Conservation (phyloP, 805 yeast genomes). For the Yarrowia phangngaensis region DNA sequence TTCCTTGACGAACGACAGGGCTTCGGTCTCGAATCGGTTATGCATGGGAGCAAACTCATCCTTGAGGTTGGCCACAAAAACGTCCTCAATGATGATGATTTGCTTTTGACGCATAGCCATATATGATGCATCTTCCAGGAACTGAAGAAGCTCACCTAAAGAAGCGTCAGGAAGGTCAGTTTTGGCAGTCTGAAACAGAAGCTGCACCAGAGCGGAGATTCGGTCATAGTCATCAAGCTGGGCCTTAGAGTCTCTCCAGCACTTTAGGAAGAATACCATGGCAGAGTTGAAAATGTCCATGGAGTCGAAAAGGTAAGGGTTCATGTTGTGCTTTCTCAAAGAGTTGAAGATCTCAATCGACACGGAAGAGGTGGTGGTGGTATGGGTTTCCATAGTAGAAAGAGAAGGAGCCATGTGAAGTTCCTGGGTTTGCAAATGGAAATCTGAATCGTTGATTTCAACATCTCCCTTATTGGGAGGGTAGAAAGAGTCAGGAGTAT, state of each 20-base stretch:
- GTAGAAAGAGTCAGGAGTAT: slow-evolving; percentile 22
- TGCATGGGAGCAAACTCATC: slow-evolving; percentile 42
- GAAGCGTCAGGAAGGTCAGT: slow-evolving; percentile 28
- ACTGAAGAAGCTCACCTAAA: slow-evolving; percentile 47
- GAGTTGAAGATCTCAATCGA: slow-evolving; percentile 10
- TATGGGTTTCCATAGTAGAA: slow-evolving; percentile 22
- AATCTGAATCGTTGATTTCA: slow-evolving; percentile 23
- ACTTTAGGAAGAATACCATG: slow-evolving; percentile 30
- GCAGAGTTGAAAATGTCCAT: slow-evolving; percentile 18
- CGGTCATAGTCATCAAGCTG: slow-evolving; percentile 50
- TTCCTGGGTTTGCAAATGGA: slow-evolving; percentile 17
- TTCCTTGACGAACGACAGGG: slow-evolving; percentile 65
- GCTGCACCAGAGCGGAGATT: slow-evolving; percentile 46
- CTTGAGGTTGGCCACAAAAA: slow-evolving; percentile 24
- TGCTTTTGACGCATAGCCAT: slow-evolving; percentile 55
- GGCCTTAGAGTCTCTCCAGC: slow-evolving; percentile 41
- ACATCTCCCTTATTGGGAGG: slow-evolving; percentile 25
- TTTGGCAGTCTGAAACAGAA: slow-evolving; percentile 36
- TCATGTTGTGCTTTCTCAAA: slow-evolving; percentile 16
- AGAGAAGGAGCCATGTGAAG: slow-evolving; percentile 17
- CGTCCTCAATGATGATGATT: slow-evolving; percentile 38
- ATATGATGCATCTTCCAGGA: slow-evolving; percentile 46
- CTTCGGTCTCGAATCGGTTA: slow-evolving; percentile 51
- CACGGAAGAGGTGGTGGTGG: slow-evolving; percentile 12
- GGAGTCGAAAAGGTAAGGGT: slow-evolving; percentile 23